Conservation (phyloP, 208 protist species). For the Crithidia thermophila region DNA sequence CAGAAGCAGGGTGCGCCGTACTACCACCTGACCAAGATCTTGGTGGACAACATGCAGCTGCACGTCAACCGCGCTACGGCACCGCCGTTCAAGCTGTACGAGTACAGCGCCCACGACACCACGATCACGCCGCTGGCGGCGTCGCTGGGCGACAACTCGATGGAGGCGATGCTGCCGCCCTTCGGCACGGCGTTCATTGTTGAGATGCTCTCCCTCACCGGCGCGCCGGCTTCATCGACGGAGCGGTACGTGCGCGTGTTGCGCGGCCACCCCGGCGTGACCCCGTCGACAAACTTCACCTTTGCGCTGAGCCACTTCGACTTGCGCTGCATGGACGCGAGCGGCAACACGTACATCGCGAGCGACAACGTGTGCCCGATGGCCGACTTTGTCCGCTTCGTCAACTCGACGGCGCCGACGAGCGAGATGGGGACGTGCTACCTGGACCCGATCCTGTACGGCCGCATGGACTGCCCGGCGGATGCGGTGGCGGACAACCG, state of each 20-base stretch:
- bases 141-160: slow-evolving; percentile 48
- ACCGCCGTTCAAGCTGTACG: slow-evolving; percentile 48
- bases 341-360: slow-evolving; percentile 37
- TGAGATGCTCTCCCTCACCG: slow-evolving; percentile 46
- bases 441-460: slow-evolving; percentile 41
- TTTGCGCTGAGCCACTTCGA: slow-evolving; percentile 41
- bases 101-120: slow-evolving; percentile 83
- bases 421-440: slow-evolving; percentile 60
- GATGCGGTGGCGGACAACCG: slow-evolving; percentile 11
- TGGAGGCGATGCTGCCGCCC: slow-evolving; percentile 55
- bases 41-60: slow-evolving; percentile 47
- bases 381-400: slow-evolving; percentile 53
- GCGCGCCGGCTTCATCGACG: neutral
- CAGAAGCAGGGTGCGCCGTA: slow-evolving; percentile 53
- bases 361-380: slow-evolving; percentile 53
- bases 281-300: slow-evolving; percentile 35
- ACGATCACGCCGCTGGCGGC: slow-evolving; percentile 55
- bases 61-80: slow-evolving; percentile 26
- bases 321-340: slow-evolving; percentile 51
- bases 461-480: slow-evolving; percentile 43
- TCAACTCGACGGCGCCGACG: slow-evolving; percentile 51
- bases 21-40: slow-evolving; percentile 44
- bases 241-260: slow-evolving; percentile 51
- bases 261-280: slow-evolving; percentile 55
- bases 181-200: slow-evolving; percentile 63